These are phyloP conservation scores for Scedosporium aurantiacum DNA, from an alignment of 2,329 filamentous ascomycete species.

Conservation along the genomic window DNA sequence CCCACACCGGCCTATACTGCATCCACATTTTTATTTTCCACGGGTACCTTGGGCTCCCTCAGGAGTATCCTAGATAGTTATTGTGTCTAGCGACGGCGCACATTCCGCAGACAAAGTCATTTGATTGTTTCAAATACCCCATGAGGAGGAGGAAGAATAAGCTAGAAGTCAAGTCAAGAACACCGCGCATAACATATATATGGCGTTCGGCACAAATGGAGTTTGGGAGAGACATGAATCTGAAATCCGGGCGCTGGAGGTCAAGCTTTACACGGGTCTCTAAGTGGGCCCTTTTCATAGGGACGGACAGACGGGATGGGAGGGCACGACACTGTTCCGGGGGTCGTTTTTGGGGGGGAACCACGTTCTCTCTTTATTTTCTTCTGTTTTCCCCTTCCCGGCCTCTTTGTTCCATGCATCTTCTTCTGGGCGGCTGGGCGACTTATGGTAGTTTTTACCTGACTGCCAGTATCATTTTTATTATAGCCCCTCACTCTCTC, in stretches of 20 bases:
- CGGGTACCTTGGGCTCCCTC: too few species aligned
- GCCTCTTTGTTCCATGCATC: neutral
- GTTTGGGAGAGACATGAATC: neutral
- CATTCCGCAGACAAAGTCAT: neutral
- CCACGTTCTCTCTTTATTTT: neutral
- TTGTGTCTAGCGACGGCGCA: neutral
- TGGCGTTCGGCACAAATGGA: neutral
- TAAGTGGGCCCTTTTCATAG: neutral
- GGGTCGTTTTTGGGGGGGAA: neutral
- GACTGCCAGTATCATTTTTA: neutral
- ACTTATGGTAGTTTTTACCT: neutral
- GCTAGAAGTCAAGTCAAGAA: neutral
- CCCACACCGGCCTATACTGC: too few species aligned
- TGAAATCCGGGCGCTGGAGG: neutral
- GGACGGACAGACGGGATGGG: neutral
- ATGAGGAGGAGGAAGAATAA: neutral
- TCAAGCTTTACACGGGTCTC: too few species aligned
- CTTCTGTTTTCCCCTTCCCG: neutral
- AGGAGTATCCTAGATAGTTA: neutral
- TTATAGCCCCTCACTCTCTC: neutral
- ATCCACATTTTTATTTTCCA: too few species aligned
- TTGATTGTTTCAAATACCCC: neutral
- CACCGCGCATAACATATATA: neutral
- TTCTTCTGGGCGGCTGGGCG: neutral
- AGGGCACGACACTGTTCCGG: neutral